Base-by-base conservation (phyloP, 2,329 filamentous ascomycete species). In the Paecilomyces formosus region DNA sequence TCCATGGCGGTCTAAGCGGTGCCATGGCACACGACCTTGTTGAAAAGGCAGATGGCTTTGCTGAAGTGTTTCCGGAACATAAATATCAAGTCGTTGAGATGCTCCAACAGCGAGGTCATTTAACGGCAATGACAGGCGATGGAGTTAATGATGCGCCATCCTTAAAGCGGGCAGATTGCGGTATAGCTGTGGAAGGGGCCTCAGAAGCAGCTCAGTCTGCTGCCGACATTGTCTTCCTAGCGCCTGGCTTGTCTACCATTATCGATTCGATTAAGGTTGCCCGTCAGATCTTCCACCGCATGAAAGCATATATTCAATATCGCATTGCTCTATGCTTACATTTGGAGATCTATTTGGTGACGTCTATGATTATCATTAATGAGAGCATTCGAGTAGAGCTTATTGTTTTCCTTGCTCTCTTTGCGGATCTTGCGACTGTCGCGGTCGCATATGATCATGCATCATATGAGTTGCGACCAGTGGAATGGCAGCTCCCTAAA, bases 401-500 rank as follows among this genome's bases (percentile, higher is more conserved):
- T 22, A 85, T 92, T 65, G 88, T 91, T 73, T 92, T 91, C 80
- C 82, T 92, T 63, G 88, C 88, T 59, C 79, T 92, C 6, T 92
- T 92, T 74, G 88, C 88, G 61, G 88, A 92, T 81, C 78, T 92
- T 73, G 88, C 88, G 58, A 92, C 88, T 56, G 88, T 92, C 61
- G 88, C 88, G 54, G 86, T 91, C 50, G 88, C 88, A n/a, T 91
- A 91, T 76, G 88, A 92, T 69, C 88, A 90, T 72, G 88, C 88
- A n/a, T 86, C 89, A 69, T 90, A 86, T 64, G 88, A 92, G 71
- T 80, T 82, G 58, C 85, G 88, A 21, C 88, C 88, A 1, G 88
- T 91, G 63, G 88, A 91, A 76, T 92, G 88, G 88, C 88, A 92
- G 75, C 76, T 92, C 56, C 87, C 88, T 59, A 92, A 91, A 79